phyloP scores from a whole-genome alignment of 129 eudicot genomes.

The Lactuca saligna region DNA sequence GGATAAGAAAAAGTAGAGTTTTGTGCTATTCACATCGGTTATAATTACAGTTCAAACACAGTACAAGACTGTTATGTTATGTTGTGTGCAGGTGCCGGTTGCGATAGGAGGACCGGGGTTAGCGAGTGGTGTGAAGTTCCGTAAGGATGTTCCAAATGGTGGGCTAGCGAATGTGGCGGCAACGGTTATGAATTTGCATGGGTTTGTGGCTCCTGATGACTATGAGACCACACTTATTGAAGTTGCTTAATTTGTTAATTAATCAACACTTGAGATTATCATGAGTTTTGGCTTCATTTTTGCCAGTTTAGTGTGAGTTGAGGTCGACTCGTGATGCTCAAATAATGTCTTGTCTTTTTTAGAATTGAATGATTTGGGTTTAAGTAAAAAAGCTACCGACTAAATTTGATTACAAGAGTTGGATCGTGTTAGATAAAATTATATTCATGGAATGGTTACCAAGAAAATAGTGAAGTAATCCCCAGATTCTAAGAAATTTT shows the following conservation, averaged over 20 bases:
- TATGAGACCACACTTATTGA: slow-evolving; percentile 88
- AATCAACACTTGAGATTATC: neutral
- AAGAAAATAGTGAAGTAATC: too few relatives aligned
- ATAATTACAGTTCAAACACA: too few relatives aligned
- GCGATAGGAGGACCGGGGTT: slow-evolving; percentile 96
- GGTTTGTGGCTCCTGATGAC: slow-evolving; percentile 82
- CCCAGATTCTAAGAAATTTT: too few relatives aligned
- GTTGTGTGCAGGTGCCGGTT: slow-evolving; percentile 60
- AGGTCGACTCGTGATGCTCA: neutral
- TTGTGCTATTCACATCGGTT: too few relatives aligned
- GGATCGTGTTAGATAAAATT: too few relatives aligned
- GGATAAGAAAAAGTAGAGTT: too few relatives aligned
- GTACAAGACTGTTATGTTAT: neutral
- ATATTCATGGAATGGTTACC: neutral
- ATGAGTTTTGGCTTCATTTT: neutral
- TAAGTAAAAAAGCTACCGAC: neutral
- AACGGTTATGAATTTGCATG: slow-evolving; percentile 86
- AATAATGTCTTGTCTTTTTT: neutral
- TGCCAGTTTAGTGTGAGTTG: neutral
- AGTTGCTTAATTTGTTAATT: slow-evolving; percentile 40
- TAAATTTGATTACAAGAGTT: neutral
- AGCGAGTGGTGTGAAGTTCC: slow-evolving; percentile 66
- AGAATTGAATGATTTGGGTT: neutral
- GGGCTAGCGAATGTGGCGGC: slow-evolving; percentile 97
- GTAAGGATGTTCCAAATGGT: slow-evolving; percentile 66